phyloP scores from a whole-genome alignment of 139 green algal genomes.

The Volvox reticuliferus region DNA sequence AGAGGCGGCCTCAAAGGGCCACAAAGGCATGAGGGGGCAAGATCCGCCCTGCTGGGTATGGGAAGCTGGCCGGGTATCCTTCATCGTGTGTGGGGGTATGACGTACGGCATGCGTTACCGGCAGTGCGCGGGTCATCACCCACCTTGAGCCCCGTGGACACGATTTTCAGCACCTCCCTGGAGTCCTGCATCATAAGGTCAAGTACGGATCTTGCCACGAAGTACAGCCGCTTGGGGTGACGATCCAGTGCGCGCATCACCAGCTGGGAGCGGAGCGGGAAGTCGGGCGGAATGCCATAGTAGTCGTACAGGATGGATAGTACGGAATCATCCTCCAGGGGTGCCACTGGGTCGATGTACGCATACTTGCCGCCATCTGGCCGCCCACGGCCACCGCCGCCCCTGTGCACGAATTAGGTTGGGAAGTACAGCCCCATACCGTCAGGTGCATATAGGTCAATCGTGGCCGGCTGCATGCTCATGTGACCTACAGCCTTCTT shows the following conservation, averaged over 20 bases:
- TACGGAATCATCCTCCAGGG: constrained; percentile 60
- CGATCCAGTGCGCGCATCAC: constrained; percentile 71
- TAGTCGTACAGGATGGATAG: constrained; percentile 66
- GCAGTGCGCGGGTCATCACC: no score
- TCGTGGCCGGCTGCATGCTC: no score
- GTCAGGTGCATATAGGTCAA: no score
- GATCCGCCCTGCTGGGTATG: no score
- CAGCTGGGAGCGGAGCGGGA: constrained; percentile 73
- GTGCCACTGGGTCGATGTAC: constrained; percentile 65
- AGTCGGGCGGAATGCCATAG: constrained; percentile 78
- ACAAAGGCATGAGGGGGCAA: no score
- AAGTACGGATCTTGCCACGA: constrained; percentile 59
- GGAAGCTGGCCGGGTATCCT: no score
- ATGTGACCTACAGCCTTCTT: no score
- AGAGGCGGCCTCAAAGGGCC: no score
- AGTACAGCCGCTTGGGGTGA: constrained; percentile 80
- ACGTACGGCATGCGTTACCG: no score
- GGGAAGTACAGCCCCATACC: no score
- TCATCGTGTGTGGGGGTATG: no score
- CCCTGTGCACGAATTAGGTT: background rate
- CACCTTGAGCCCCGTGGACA: constrained; percentile 86
- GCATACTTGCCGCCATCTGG: constrained; percentile 42
- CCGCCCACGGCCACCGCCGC: constrained; percentile 57
- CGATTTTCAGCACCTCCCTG: constrained; percentile 83
- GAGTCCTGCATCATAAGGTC: constrained; percentile 81